Evolutionary conservation across 192 early-diverging fungal genomes (phyloP), one percentile per base, ranked within the genome.

Genomic region (Mortierella claussenii): DNA sequence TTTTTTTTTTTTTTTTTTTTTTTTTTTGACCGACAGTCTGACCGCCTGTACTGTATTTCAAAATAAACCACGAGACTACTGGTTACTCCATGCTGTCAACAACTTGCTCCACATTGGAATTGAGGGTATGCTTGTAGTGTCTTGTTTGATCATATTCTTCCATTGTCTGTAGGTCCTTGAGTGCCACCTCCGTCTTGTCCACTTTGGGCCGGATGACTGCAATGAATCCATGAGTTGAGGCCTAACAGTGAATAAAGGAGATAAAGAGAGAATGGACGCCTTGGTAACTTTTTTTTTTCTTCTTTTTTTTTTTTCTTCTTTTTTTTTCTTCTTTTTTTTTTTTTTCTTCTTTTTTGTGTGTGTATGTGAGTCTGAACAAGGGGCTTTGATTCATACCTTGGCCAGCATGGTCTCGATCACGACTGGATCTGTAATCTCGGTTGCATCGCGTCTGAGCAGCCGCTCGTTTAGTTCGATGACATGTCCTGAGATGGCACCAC

Each of bases 181-280:
- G 53, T 18, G 63, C 62, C 3, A 75, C 47, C 13, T 65, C 71
- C 1, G 62, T 62, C 36, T 67, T 67, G 59, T 76, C 73, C 0
- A 61, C 27, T 32, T 76, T 76, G 24, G 73, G 73, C 27, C 59
- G 31, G 10, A 76, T 54, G 27, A 76, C 73, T 20, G 73, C 73
- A 50, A 76, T 67, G n/a, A 66, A 76, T 20, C 73, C 73, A 49
- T 76, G 73, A 15, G 73, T 76, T 28, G 59, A 66, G 3, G 73
- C 73, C 73, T 76, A 59, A 15, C 20, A n/a, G 13, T 18, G 18
- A 13, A 0, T 20, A 63, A 43, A 49, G 33, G 10, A 28, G 24
- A 47, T n/a, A 50, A 32, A 55, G 17, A 40, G 34, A 44, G 40
- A 53, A 44, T n/a, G 17, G 17, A 26, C 43, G 30, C 8, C 13